A percentile compares a stretch with the other conserved stretches of the same genome.
phyloP scores from a whole-genome alignment of 1,284 basidiomycete genomes.

The Microbotryum violaceum region DNA sequence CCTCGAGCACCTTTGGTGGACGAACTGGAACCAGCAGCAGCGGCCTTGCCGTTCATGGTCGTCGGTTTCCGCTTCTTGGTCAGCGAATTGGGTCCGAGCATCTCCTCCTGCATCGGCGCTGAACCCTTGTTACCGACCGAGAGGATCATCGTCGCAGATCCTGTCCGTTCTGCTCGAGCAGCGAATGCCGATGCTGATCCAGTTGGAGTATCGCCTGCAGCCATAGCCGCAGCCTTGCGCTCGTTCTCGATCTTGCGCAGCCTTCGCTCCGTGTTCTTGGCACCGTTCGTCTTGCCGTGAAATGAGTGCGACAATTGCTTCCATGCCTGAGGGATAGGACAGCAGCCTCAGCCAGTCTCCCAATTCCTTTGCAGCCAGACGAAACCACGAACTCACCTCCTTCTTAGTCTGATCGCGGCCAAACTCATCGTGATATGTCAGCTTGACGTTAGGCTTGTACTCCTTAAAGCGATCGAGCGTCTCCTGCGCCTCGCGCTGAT shows the following conservation, averaged over 20 bases:
- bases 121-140: slow-evolving; percentile 81
- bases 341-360: background rate
- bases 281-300: slow-evolving; percentile 88
- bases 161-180: slow-evolving; percentile 78
- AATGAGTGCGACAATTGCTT: slow-evolving; percentile 90
- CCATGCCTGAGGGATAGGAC: slow-evolving; percentile 56
- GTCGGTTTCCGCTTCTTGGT: slow-evolving; percentile 12
- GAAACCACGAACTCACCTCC: slow-evolving; percentile 47
- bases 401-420: slow-evolving; percentile 83
- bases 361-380: too few relatives aligned
- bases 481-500: slow-evolving; percentile 80
- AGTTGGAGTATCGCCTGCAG: slow-evolving; percentile 80
- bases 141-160: slow-evolving; percentile 87
- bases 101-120: slow-evolving; percentile 24
- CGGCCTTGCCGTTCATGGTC: slow-evolving; percentile 25
- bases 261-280: slow-evolving; percentile 89
- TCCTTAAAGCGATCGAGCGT: slow-evolving; percentile 76
- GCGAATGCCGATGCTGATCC: slow-evolving; percentile 89
- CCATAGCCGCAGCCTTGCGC: slow-evolving; percentile 81
- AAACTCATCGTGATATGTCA: slow-evolving; percentile 94
- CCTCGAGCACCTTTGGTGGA: background rate
- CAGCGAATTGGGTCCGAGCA: slow-evolving; percentile 10
- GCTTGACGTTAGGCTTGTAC: slow-evolving; percentile 95
- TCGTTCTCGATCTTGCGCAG: slow-evolving; percentile 90
- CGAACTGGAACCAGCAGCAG: background rate